Evolutionary conservation across 257 asterid species (phyloP), one percentile per base, ranked within the genome.

Genomic region (Agastache rugosa): DNA sequence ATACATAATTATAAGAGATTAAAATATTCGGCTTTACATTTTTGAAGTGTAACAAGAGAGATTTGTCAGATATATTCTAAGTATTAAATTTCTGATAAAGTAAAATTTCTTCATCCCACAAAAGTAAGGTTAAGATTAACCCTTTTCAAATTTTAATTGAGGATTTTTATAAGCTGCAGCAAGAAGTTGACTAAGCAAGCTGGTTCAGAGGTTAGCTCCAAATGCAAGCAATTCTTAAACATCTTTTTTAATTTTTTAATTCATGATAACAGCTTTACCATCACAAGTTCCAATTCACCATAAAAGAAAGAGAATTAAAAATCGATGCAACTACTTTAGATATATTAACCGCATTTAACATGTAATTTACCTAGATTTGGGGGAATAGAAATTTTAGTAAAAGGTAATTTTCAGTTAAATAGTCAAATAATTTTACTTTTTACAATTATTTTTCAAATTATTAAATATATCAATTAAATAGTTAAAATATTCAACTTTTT

Each of bases 151-250:
- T 17, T 22, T 39, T 48, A 20, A 27, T 34, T 53, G 75, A 39
- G 34, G 22, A 35, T 41, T 50, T 62, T 66, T 37, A 77, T 56
- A 45, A 71, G 61, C 11, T 14, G 74, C 56, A 12, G 70, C 34
- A 8, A n/a, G 48, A 67, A 55, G 80, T 76, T 77, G 82, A 83
- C 82, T 56, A 42, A 19, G 78, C 27, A 73, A 67, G 29, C 51
- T 25, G 34, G 37, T 54, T 64, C 45, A 47, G 47, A 72, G 61
- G 67, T 15, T 77, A 80, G 70, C 81, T 76, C 60, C 72, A 68
- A 74, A 23, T 16, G 61, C 23, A 67, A 66, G 71, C 71, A 78
- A 79, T 76, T 72, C 48, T 74, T 63, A 45, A 41, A 20, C 61
- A 34, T 63, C 34, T 37, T 45, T 27, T 25, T 51, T 9, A 25